phyloP scores from a whole-genome alignment of 179 eudicot genomes.

The Silene noctiflora region DNA sequence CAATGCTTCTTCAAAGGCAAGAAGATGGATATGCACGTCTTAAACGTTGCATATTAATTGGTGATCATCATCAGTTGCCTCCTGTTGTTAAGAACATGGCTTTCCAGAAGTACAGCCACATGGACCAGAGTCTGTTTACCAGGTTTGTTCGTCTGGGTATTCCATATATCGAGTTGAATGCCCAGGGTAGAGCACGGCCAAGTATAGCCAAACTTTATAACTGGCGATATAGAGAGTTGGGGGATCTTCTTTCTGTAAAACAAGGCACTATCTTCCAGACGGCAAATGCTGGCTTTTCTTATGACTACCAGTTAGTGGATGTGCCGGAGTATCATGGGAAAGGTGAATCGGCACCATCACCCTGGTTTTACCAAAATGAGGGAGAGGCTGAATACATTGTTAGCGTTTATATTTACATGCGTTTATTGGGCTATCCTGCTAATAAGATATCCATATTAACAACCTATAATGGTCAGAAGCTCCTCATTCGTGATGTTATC shows the following conservation, averaged over 20 bases:
- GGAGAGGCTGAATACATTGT: slow-evolving; percentile 97
- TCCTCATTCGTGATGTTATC: slow-evolving; percentile 90
- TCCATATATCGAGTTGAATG: slow-evolving; percentile 96
- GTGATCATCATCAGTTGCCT: slow-evolving; percentile 98
- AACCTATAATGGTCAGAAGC: slow-evolving; percentile 95
- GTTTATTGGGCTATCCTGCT: slow-evolving; percentile 91
- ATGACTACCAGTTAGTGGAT: slow-evolving; percentile 88
- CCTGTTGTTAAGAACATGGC: slow-evolving; percentile 99
- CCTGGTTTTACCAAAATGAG: slow-evolving; percentile 96
- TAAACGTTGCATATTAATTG: slow-evolving; percentile 93
- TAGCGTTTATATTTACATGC: slow-evolving; percentile 92
- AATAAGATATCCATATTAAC: slow-evolving; percentile 92
- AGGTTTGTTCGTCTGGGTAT: slow-evolving; percentile 93
- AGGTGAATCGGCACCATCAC: slow-evolving; percentile 97
- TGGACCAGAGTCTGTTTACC: slow-evolving; percentile 98
- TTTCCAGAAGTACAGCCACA: slow-evolving; percentile 97
- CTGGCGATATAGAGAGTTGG: slow-evolving; percentile 94
- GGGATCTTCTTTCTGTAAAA: slow-evolving; percentile 80
- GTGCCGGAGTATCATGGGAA: slow-evolving; percentile 88
- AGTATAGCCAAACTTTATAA: slow-evolving; percentile 90
- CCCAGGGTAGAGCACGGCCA: slow-evolving; percentile 99
- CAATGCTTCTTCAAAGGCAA: slow-evolving; percentile 94
- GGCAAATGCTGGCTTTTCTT: slow-evolving; percentile 88
- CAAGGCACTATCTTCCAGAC: slow-evolving; percentile 59
- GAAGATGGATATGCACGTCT: slow-evolving; percentile 98